A percentile compares a stretch with the other conserved stretches of the same genome.
phyloP scores from a whole-genome alignment of 2,329 filamentous ascomycete genomes.

The Graphium sp. region DNA sequence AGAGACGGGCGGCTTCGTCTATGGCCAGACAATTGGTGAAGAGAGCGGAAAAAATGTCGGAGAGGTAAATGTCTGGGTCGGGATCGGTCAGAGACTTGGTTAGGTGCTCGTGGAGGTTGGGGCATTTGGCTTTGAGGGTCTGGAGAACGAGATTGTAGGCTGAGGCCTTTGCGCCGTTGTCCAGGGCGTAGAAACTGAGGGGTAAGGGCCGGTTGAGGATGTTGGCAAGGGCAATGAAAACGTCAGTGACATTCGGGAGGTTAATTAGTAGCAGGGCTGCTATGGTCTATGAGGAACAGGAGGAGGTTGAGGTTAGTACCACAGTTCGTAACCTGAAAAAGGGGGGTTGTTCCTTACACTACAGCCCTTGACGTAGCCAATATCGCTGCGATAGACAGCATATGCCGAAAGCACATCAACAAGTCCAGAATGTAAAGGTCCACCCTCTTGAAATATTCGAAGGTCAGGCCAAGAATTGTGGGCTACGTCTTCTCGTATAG shows the following conservation, averaged over 20 bases:
- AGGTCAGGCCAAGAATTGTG: conserved; percentile 53
- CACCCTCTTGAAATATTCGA: conserved; percentile 51
- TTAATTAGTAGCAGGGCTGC: conserved; percentile 60
- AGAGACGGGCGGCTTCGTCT: conserved; percentile 55
- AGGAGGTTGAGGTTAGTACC: not conserved
- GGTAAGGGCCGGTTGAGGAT: conserved; percentile 60
- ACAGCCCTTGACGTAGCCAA: conserved; percentile 60
- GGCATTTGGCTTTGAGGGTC: conserved; percentile 47
- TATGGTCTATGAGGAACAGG: conserved; percentile 32
- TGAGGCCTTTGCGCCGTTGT: conserved; percentile 49
- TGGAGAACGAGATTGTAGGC: conserved; percentile 54
- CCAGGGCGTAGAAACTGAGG: conserved; percentile 57
- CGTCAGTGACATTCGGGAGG: conserved; percentile 40
- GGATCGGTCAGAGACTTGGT: conserved; percentile 26
- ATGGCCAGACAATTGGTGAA: conserved; percentile 48
- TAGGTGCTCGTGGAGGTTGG: conserved; percentile 47
- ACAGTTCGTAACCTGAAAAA: conserved; percentile 1
- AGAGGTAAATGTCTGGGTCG: conserved; percentile 36
- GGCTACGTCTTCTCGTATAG: conserved; percentile 46
- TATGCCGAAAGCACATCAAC: conserved; percentile 64
- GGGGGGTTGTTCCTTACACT: conserved; percentile 36
- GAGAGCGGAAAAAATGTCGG: conserved; percentile 42
- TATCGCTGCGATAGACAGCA: conserved; percentile 66
- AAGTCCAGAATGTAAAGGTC: conserved; percentile 50
- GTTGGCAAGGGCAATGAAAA: conserved; percentile 61